Evolutionary conservation across 139 green algal species (phyloP), one percentile per base, ranked within the genome.

Genomic region (Ostreobium quekettii): DNA sequence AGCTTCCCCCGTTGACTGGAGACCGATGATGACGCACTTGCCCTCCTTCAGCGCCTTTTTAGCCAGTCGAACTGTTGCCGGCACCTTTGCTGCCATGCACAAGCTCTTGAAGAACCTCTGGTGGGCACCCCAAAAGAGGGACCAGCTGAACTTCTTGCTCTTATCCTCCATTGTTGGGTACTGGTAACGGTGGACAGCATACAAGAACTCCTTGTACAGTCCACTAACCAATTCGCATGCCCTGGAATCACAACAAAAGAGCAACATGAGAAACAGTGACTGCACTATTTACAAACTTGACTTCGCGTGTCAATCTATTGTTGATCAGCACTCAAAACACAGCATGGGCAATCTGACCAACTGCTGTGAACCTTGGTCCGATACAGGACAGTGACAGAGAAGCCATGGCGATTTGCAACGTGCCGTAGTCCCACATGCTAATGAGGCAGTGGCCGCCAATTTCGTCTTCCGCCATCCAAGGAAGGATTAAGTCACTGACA

Each of bases 81-180:
- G 76, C 8, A 82, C 66, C 58, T 80, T 93, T 33, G 77, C 76
- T 1, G 87, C 78, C 71, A 92, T 91, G 74, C 80, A 90, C 66
- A 94, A 78, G 70, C 83, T 71, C 22, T 78, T 66, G 76, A 93
- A 92, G 83, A 92, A 93, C 60, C 85, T 80, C 67, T 92, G 80
- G 72, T 89, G 83, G 0, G 75, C 71, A 0, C 56, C 70, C 77
- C 83, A 90, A 64, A 87, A 83, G 37, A 47, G n/a, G 56, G 56
- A 24, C 56, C 56, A 63, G n/a, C n/a, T n/a, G n/a, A 63, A 31
- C 56, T 33, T 63, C 19, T 39, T 29, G 70, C 58, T 62, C 4
- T 28, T 24, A 30, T 63, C 47, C 60, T 31, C 38, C 69, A 63
- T n/a, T n/a, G n/a, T n/a, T n/a, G n/a, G n/a, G n/a, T n/a, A n/a